Base-by-base conservation (phyloP, 176 grass and related monocot species). In the Rhynchospora tenuis region DNA sequence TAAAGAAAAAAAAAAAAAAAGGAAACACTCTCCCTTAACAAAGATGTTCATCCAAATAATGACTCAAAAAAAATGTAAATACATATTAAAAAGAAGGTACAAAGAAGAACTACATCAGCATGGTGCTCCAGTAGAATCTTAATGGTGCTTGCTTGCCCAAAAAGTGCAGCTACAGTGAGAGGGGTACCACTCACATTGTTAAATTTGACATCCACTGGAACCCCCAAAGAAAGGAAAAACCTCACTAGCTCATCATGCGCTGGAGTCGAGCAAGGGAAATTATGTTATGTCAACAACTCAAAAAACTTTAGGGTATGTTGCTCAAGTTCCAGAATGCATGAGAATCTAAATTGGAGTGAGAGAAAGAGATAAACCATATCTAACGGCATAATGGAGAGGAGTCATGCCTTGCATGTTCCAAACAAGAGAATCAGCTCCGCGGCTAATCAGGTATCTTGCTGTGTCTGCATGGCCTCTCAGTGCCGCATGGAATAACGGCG, bases 101-200 rank as follows among this genome's bases (percentile, higher is more conserved):
- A 62, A 81, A 80, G 62, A 51, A 23, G 63, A 28, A 80, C 73
- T 78, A 89, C 80, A 86, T 89, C 78, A 61, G 88, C 88, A 79
- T 86, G 67, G 62, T 89, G 80, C 22, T 89, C 68, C 80, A 86
- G 86, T 27, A 89, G 70, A 83, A 89, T 44, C 81, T 79, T 85
- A 31, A 89, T 83, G 29, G 86, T 81, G 60, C 19, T 42, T 19
- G 59, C 12, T 65, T 86, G 81, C 70, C 88, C 88, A 15, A 42
- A 74, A 26, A 51, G 23, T 70, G 80, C 60, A 86, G 88, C 79
- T 44, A 83, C 83, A 67, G 82, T 79, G 50, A 89, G 61, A 78
- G 88, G 83, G 9, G 84, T 86, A 10, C 79, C 84, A 63, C 10
- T 66, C 28, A 0, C 28, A 66, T 74, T 52, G 60, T 60, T 68